Evolutionary conservation across 768 basidiomycete species (phyloP), one percentile per base, ranked within the genome.

Genomic region (Paxillus involutus): DNA sequence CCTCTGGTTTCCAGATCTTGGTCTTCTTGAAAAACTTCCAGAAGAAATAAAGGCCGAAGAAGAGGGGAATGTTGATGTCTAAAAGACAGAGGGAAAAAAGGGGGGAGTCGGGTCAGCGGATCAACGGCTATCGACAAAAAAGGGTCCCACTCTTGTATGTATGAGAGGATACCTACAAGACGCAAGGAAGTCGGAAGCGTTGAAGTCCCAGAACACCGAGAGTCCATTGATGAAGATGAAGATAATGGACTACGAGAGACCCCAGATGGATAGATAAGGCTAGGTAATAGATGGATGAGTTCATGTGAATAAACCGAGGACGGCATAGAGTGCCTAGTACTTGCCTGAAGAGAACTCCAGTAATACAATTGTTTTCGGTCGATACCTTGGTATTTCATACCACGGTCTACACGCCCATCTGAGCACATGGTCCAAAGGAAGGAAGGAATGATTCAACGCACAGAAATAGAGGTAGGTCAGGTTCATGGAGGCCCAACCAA

Each of bases 381-480:
- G 56, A 83, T 77, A 2, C 88, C 89, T 66, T 94, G 91, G 1
- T 73, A 80, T 52, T 76, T 76, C 76, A 87, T 73, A 41, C 90
- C 92, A 39, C 83, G 80, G 63, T 82, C 85, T 83, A 72, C 10
- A 51, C 10, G 21, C 11, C 45, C 19, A 3, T 3, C 13, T 44
- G 14, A 36, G 47, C 21, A 21, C 5, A 36, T 47, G 36, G 41
- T 37, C 21, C 19, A 42, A 21, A 55, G 36, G 40, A 24, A 55
- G 13, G 46, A 41, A 21, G 0, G 12, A 17, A 30, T 8, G 19
- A 40, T 11, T 47, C 33, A 21, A 43, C 44, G 29, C 59, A 82
- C 84, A 79, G 75, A 86, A 89, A 69, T 70, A 80, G 50, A 88
- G 62, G 70, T 86, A 91, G 16, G 88, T 88, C 33, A 89, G 52